These are phyloP conservation scores for Globisporangium spinosum DNA, from an alignment of 352 stramenopile species.

Conservation along the genomic window DNA sequence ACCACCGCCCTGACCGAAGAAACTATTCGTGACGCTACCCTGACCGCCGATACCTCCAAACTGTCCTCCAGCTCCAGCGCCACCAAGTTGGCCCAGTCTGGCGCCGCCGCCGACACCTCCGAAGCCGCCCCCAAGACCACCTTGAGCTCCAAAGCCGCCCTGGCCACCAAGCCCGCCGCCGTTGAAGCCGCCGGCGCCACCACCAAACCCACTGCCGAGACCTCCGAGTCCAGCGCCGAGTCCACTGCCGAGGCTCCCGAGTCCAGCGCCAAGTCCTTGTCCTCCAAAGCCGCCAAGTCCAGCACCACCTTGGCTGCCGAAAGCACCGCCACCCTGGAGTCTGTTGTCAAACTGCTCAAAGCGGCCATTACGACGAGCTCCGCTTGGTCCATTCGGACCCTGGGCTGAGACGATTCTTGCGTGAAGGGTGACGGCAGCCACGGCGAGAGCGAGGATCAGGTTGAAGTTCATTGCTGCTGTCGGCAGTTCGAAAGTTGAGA, in stretches of 20 bases:
- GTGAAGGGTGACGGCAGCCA: background rate
- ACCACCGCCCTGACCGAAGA: constrained; percentile 1
- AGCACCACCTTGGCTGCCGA: background rate
- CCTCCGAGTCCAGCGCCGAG: background rate
- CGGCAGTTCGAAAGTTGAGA: background rate
- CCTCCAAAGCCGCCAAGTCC: background rate
- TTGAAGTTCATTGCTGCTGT: constrained; percentile 3
- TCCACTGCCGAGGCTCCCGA: background rate
- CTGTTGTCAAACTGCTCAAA: constrained; percentile 3
- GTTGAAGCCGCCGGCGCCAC: background rate
- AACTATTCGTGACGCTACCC: background rate
- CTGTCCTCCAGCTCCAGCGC: background rate
- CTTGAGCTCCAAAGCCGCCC: constrained; percentile 3
- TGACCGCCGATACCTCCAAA: background rate
- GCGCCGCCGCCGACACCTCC: background rate
- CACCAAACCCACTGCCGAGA: background rate
- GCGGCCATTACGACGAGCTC: background rate
- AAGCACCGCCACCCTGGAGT: background rate
- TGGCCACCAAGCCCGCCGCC: background rate
- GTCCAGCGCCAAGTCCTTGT: background rate
- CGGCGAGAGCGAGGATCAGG: constrained; percentile 2
- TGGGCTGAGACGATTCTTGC: background rate
- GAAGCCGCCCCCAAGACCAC: background rate
- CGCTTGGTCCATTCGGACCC: background rate
- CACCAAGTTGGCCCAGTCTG: background rate